phyloP scores from a whole-genome alignment of 228 moss, liverwort and hornwort species.

The Sphagnum fallax region DNA sequence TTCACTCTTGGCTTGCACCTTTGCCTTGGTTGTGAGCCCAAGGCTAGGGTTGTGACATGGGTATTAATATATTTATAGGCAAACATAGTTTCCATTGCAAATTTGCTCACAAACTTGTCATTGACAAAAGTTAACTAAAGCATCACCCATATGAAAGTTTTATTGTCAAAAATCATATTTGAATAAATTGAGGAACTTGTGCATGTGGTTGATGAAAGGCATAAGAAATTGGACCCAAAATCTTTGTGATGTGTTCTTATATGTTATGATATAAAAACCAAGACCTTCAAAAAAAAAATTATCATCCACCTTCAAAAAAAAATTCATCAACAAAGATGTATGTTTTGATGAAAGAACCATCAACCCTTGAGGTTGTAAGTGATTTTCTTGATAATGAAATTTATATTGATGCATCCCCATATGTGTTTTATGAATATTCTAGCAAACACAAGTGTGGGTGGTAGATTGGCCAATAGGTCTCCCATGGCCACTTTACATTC shows the following conservation, averaged over 20 bases:
- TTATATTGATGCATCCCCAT: background rate
- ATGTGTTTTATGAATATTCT: background rate
- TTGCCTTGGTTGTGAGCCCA: too few species aligned
- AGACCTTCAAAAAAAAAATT: background rate
- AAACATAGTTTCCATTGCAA: background rate
- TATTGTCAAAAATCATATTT: background rate
- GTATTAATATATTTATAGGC: background rate
- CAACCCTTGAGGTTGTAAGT: background rate
- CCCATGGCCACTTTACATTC: too few species aligned
- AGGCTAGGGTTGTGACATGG: too few species aligned
- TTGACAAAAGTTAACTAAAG: background rate
- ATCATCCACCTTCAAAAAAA: background rate
- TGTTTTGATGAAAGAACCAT: background rate
- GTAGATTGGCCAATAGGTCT: too few species aligned
- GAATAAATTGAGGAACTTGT: background rate
- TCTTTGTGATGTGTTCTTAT: background rate
- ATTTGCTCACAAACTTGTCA: background rate
- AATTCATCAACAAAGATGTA: background rate
- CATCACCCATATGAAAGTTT: conserved; percentile 1
- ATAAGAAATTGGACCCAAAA: background rate
- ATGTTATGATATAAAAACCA: background rate
- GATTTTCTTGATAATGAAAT: background rate
- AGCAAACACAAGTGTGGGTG: background rate
- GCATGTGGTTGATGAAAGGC: background rate
- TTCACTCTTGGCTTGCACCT: too few species aligned